A percentile compares a stretch with the other conserved stretches of the same genome.
Conservation (phyloP, 1,284 basidiomycete genomes). For the Sporisorium exsertum region DNA sequence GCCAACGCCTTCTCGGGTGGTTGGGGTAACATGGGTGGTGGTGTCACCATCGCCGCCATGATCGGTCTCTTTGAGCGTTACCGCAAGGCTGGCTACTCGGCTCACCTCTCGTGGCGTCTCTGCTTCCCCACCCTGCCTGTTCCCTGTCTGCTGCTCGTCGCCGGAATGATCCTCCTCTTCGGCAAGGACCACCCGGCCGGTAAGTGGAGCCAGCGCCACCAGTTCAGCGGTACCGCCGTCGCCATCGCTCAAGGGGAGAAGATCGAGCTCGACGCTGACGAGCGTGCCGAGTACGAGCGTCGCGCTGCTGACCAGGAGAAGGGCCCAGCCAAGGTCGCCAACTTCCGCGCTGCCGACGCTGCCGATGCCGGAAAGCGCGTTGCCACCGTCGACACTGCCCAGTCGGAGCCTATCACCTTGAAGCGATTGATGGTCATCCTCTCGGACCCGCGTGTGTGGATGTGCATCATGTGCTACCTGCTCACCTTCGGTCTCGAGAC, state of each 20-base stretch:
- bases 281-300: conserved; percentile 65
- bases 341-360: conserved; percentile 63
- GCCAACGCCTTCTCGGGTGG: conserved; percentile 64
- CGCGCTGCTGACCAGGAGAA: conserved; percentile 41
- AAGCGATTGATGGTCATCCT: conserved; percentile 70
- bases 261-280: conserved; percentile 63
- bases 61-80: conserved; percentile 74
- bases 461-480: conserved; percentile 74
- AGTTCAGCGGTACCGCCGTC: conserved; percentile 70
- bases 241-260: conserved; percentile 68
- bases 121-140: conserved; percentile 76
- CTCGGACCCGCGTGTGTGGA: conserved; percentile 74
- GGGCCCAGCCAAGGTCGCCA: conserved; percentile 47
- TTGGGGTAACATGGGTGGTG: conserved; percentile 72
- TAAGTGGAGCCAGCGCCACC: conserved; percentile 74
- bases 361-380: conserved; percentile 40
- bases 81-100: conserved; percentile 70
- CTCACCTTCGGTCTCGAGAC: conserved; percentile 75
- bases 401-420: conserved; percentile 73
- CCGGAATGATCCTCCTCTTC: conserved; percentile 72
- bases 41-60: conserved; percentile 75
- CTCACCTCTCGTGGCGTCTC: conserved; percentile 75
- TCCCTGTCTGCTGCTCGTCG: conserved; percentile 73
- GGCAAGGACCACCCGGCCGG: conserved; percentile 77
- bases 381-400: conserved; percentile 71